Evolutionary conservation across 1,284 basidiomycete genomes (phyloP).

Genomic region (Tremellales sp.): DNA sequence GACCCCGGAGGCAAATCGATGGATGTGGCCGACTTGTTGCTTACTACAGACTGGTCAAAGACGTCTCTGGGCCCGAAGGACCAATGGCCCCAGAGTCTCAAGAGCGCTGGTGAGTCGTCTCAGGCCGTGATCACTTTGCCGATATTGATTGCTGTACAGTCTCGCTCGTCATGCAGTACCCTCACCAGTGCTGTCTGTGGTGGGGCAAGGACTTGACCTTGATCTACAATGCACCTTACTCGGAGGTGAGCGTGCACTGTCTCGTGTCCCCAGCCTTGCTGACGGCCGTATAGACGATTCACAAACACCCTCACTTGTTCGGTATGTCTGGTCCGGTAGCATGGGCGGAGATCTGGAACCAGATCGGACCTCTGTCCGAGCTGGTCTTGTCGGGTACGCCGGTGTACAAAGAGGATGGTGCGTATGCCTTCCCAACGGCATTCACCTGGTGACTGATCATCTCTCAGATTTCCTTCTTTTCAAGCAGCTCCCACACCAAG

Average conservation of each 20-base stretch:
- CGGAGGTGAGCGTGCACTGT: constrained; percentile 19
- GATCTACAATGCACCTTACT: constrained; percentile 44
- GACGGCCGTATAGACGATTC: constrained; percentile 20
- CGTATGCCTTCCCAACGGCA: constrained; percentile 9
- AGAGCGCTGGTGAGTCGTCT: constrained; percentile 26
- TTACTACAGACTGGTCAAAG: constrained; percentile 39
- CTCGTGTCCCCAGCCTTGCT: no score
- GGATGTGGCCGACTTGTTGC: constrained; percentile 30
- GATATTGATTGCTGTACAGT: no score
- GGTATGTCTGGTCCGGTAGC: constrained; percentile 38
- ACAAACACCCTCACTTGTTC: constrained; percentile 42
- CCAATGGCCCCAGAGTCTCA: constrained; percentile 36
- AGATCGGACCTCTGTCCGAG: constrained; percentile 39
- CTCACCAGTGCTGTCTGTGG: constrained; percentile 41
- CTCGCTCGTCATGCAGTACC: constrained; percentile 34
- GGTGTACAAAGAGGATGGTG: constrained; percentile 41
- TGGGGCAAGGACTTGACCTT: constrained; percentile 43
- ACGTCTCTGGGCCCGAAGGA: constrained; percentile 37
- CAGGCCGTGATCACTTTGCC: not conserved
- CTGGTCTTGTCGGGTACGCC: constrained; percentile 37
- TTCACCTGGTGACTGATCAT: no score
- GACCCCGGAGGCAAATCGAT: constrained; percentile 9
- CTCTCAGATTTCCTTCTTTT: constrained; percentile 31
- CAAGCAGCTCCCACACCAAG: constrained; percentile 31
- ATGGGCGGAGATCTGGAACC: constrained; percentile 43